phyloP scores from a whole-genome alignment of 2,329 filamentous ascomycete genomes.

The Nemania sp. region DNA sequence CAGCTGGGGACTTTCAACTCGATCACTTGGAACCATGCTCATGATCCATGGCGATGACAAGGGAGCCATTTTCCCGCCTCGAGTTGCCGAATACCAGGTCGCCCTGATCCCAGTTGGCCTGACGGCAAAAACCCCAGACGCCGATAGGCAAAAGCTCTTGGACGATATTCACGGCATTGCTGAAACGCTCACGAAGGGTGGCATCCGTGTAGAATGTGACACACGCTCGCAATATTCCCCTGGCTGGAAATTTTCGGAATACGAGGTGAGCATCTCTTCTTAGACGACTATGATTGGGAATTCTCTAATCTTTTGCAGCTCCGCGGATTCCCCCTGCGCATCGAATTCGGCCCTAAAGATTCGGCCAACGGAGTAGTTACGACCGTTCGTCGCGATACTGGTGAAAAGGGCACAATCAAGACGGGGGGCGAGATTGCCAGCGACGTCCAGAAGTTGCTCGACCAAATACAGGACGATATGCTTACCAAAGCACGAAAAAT shows the following conservation, averaged over 20 bases:
- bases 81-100: constrained; percentile 83
- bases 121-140: constrained; percentile 84
- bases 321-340: constrained; percentile 88
- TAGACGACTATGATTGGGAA: no score
- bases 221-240: no score
- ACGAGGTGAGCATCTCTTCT: no score
- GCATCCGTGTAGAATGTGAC: no score
- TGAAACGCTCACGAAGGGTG: no score
- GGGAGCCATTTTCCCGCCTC: constrained; percentile 88
- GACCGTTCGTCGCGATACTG: constrained; percentile 83
- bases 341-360: constrained; percentile 97
- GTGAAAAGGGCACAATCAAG: constrained; percentile 78
- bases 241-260: no score
- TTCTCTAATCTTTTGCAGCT: no score
- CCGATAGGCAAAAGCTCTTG: no score
- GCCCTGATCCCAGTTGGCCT: constrained; percentile 92
- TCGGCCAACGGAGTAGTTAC: constrained; percentile 82
- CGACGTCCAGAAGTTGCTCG: constrained; percentile 78
- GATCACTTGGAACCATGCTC: constrained; percentile 97
- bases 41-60: constrained; percentile 98
- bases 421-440: constrained; percentile 73
- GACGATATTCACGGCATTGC: no score
- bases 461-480: constrained; percentile 87
- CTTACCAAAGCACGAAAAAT: constrained; percentile 73
- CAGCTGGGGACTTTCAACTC: constrained; percentile 93